Evolutionary conservation across 1,284 basidiomycete species (phyloP).

Genomic region (Phlebopus sp.): DNA sequence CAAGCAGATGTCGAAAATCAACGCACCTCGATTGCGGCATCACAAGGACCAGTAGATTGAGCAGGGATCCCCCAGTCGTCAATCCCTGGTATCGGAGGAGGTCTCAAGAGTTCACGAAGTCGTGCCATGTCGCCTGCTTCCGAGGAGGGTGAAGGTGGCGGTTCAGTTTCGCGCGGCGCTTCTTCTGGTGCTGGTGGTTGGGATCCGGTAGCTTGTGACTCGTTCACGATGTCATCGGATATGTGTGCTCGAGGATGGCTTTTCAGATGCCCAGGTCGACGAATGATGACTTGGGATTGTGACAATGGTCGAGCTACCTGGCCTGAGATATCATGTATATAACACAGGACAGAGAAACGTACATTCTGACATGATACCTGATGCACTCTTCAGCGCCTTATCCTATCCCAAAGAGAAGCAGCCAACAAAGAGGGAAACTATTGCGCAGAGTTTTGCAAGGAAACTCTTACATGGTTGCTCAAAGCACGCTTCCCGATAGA

Average conservation of each 20-base stretch:
- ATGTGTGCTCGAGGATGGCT: constrained; percentile 48
- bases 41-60: constrained; percentile 51
- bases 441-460: constrained; percentile 36
- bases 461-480: constrained; percentile 60
- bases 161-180: constrained; percentile 8
- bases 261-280: constrained; percentile 46
- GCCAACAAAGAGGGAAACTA: constrained; percentile 71
- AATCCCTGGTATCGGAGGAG: constrained; percentile 58
- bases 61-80: constrained; percentile 80
- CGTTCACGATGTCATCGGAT: constrained; percentile 38
- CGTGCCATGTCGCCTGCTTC: constrained; percentile 34
- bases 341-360: constrained; percentile 6
- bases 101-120: constrained; percentile 58
- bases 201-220: constrained; percentile 4
- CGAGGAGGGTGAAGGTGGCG: constrained; percentile 19
- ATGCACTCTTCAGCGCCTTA: constrained; percentile 43
- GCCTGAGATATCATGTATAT: not conserved
- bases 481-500: constrained; percentile 6
- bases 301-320: constrained; percentile 37
- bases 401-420: constrained; percentile 65
- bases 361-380: constrained; percentile 50
- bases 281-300: constrained; percentile 59
- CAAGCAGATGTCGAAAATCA: not conserved
- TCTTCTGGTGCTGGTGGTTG: constrained; percentile 15
- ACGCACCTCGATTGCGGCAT: constrained; percentile 62